phyloP scores from a whole-genome alignment of 257 asterid genomes.

The Solanum pimpinellifolium region DNA sequence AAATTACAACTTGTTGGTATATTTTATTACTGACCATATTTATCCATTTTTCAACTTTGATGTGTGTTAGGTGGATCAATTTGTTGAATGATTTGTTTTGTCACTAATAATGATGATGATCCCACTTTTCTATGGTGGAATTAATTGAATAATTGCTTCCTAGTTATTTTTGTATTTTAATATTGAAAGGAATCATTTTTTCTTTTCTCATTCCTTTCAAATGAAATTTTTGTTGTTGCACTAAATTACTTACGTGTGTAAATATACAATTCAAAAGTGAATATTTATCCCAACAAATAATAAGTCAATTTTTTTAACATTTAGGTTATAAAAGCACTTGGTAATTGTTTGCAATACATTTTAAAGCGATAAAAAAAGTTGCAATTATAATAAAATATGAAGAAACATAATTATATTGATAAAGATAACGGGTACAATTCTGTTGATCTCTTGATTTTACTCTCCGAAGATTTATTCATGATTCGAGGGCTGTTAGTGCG shows the following conservation, averaged over 20 bases:
- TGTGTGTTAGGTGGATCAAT: not conserved
- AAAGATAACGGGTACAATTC: too few relatives aligned
- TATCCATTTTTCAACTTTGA: not conserved
- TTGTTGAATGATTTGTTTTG: not conserved
- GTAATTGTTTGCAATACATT: not conserved
- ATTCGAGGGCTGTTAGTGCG: fast-evolving
- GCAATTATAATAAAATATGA: too few relatives aligned
- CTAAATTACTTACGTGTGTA: not conserved
- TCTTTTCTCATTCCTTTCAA: not conserved
- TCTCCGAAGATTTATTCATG: too few relatives aligned
- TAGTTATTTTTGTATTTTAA: not conserved
- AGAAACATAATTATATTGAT: too few relatives aligned
- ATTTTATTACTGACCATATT: not conserved
- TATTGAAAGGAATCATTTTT: not conserved
- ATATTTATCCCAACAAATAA: not conserved
- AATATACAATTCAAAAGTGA: not conserved
- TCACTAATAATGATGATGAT: not conserved
- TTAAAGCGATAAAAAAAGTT: too few relatives aligned
- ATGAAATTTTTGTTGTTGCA: not conserved
- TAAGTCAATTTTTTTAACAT: not conserved
- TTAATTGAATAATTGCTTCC: not conserved
- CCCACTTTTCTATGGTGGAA: not conserved
- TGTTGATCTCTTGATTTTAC: too few relatives aligned
- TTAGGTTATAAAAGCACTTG: not conserved
- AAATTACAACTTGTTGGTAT: not conserved